Evolutionary conservation across 495 filamentous ascomycete genomes (phyloP).

Genomic region (Aspergillus mulundensis): DNA sequence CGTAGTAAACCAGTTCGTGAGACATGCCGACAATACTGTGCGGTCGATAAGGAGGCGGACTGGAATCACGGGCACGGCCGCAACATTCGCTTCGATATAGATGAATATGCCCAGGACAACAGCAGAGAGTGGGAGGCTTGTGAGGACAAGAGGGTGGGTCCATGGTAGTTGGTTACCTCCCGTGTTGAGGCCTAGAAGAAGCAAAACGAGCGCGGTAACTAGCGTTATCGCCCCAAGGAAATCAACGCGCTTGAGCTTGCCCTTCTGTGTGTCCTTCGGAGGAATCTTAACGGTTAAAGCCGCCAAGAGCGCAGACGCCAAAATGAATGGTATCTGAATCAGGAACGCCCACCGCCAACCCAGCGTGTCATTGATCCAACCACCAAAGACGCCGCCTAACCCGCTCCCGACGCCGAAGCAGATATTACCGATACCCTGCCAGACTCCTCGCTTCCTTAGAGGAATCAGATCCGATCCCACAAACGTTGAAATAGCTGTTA

Average conservation of each 20-base stretch:
- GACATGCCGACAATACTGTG: slow-evolving; percentile 68
- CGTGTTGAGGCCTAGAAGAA: slow-evolving; percentile 77
- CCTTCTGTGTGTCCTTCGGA: slow-evolving; percentile 59
- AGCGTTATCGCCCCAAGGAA: slow-evolving; percentile 71
- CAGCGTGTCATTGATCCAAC: slow-evolving; percentile 71
- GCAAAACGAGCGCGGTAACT: slow-evolving; percentile 62
- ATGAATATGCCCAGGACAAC: slow-evolving; percentile 52
- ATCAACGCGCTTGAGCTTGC: slow-evolving; percentile 69
- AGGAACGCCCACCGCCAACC: slow-evolving; percentile 79
- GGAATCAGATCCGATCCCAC: slow-evolving; percentile 79
- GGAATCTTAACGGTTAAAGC: slow-evolving; percentile 68
- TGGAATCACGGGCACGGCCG: slow-evolving; percentile 78
- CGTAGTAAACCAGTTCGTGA: slow-evolving; percentile 68
- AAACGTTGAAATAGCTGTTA: slow-evolving; percentile 80
- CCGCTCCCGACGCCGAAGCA: slow-evolving; percentile 67
- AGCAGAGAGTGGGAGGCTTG: slow-evolving; percentile 60
- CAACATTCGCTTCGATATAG: slow-evolving; percentile 63
- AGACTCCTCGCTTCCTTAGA: slow-evolving; percentile 72
- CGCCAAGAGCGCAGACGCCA: slow-evolving; percentile 64
- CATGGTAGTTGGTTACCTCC: slow-evolving; percentile 84
- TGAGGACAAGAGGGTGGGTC: slow-evolving; percentile 75
- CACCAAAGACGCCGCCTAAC: slow-evolving; percentile 62
- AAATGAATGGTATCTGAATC: slow-evolving; percentile 64
- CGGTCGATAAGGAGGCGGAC: slow-evolving; percentile 70
- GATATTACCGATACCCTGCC: slow-evolving; percentile 85